A percentile compares a stretch with the other conserved stretches of the same genome.
Conservation (phyloP, 129 eudicot genomes). For the Helichrysum umbraculigerum region DNA sequence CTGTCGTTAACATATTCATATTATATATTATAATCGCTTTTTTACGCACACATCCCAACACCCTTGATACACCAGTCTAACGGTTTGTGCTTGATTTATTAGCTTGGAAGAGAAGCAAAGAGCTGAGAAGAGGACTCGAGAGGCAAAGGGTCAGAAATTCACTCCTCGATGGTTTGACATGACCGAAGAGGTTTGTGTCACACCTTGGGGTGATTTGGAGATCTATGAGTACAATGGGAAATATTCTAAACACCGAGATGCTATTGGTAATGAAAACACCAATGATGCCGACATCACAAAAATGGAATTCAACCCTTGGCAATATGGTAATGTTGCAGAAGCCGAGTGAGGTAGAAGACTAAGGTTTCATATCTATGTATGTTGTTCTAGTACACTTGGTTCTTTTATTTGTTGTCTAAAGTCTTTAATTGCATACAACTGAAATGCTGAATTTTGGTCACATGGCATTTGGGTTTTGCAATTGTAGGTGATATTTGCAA, state of each 20-base stretch:
- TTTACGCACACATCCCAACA: background rate
- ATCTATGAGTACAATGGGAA: constrained; percentile 74
- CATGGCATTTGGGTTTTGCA: constrained; percentile 21
- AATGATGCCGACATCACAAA: constrained; percentile 42
- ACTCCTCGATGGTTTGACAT: constrained; percentile 77
- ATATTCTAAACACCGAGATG: constrained; percentile 61
- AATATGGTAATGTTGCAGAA: constrained; percentile 56
- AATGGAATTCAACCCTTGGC: constrained; percentile 88
- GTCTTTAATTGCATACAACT: background rate
- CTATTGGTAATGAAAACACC: constrained; percentile 38
- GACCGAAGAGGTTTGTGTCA: constrained; percentile 60
- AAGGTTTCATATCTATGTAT: constrained; percentile 7
- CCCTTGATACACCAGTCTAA: background rate
- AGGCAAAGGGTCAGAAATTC: constrained; percentile 74
- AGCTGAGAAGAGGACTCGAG: constrained; percentile 84
- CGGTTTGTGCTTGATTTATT: constrained; percentile 8
- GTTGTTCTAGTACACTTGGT: constrained; percentile 17
- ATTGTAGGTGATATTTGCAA: constrained; percentile 12
- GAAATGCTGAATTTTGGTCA: constrained; percentile 31
- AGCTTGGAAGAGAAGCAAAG: constrained; percentile 94
- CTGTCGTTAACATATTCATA: no score
- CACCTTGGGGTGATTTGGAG: constrained; percentile 98
- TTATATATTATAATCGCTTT: background rate
- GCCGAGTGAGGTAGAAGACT: constrained; percentile 38
- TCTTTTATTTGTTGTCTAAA: constrained; percentile 26